Evolutionary conservation across 1,284 basidiomycete genomes (phyloP), one percentile per base, ranked within the genome.

Genomic region (Stereum hirsutum): DNA sequence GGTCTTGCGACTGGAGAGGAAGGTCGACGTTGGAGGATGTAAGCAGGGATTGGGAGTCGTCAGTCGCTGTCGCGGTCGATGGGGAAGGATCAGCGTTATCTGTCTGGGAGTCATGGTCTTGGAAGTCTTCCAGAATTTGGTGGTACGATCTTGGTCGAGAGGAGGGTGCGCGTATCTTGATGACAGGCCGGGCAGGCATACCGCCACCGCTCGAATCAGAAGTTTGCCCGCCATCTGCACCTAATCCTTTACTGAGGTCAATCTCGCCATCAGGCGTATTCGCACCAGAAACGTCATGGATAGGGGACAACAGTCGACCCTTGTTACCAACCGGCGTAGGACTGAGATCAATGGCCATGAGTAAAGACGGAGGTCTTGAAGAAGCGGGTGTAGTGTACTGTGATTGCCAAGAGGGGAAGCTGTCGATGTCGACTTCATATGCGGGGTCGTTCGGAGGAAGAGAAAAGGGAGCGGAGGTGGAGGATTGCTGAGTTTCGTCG

Each of bases 41-140:
- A n/a, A n/a, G n/a, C n/a, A n/a, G n/a, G n/a, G n/a, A n/a, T n/a
- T n/a, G n/a, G n/a, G n/a, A n/a, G n/a, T n/a, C n/a, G n/a, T n/a
- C n/a, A n/a, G n/a, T 51, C 52, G 42, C 56, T 51, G 37, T 54
- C 50, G 25, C 46, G 49, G 46, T 54, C 55, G 37, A 56, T 51
- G 24, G 50, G 49, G 26, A 47, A n/a, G n/a, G n/a, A n/a, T n/a
- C n/a, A n/a, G n/a, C n/a, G n/a, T n/a, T n/a, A n/a, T n/a, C 27
- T 21, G 17, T 41, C 31, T 45, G 30, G 2, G 8, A 24, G 8
- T 14, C 6, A 5, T 26, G 30, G 11, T 69, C 61, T 42, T 69
- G 66, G 51, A 83, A 82, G 50, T 79, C 78, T 46, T 79, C 77
- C 34, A 81, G 57, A 43, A 82, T 74, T 53, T 82, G 75, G 46